These are phyloP conservation scores for Meyerozyma carpophila DNA, from an alignment of 1,139 yeast genomes.

Conservation along the genomic window DNA sequence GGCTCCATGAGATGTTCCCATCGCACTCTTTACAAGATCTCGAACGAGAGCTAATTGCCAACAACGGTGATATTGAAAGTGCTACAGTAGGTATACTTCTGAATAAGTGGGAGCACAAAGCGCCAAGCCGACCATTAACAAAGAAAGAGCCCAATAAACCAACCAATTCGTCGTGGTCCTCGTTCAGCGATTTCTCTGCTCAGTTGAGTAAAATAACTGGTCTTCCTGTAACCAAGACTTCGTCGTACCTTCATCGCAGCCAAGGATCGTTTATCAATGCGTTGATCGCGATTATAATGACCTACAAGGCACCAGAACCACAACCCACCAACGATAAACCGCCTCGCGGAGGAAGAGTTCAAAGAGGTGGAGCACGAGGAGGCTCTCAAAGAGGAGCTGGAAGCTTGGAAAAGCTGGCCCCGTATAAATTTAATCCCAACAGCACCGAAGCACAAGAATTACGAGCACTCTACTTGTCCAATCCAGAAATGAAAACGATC, in stretches of 20 bases:
- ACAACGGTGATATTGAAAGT: not conserved
- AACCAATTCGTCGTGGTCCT: not conserved
- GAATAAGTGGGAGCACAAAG: not conserved
- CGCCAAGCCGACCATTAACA: not conserved
- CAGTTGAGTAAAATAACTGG: not conserved
- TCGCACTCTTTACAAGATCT: not conserved
- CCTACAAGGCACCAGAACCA: not conserved
- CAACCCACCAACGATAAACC: not conserved
- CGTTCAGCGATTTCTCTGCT: not conserved
- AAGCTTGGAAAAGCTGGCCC: not conserved
- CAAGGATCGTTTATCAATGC: not conserved
- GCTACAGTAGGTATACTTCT: not conserved
- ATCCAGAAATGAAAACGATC: slow-evolving; percentile 10
- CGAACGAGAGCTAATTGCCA: not conserved
- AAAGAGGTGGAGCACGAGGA: slow-evolving; percentile 12
- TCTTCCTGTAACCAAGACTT: not conserved
- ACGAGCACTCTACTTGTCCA: slow-evolving; percentile 16
- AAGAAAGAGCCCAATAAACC: not conserved
- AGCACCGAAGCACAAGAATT: slow-evolving; percentile 16
- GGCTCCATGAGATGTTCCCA: not conserved
- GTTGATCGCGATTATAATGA: not conserved
- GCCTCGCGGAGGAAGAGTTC: slow-evolving; percentile 21
- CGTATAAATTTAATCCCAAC: not conserved
- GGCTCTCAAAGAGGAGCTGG: not conserved
- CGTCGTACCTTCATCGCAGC: not conserved